These are phyloP conservation scores for Leccinum fibrillosum DNA, from an alignment of 768 basidiomycete genomes.

Conservation along the genomic window DNA sequence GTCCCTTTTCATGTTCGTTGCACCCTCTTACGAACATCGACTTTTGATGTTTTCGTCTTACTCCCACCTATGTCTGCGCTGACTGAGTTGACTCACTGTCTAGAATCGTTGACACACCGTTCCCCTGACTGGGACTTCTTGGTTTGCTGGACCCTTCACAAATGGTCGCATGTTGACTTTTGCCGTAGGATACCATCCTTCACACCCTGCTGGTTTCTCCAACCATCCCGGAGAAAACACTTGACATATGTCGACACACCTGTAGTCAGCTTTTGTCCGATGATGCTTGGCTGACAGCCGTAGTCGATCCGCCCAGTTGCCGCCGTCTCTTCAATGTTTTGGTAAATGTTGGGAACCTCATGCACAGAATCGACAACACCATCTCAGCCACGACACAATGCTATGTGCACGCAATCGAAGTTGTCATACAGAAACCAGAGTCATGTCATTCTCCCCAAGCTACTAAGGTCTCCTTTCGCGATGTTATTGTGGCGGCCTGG, in stretches of 20 bases:
- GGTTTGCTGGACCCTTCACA: conserved; percentile 19
- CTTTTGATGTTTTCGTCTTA: conserved; percentile 15
- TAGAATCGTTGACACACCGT: conserved; percentile 21
- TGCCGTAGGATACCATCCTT: conserved; percentile 24
- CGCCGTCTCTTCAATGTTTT: conserved; percentile 46
- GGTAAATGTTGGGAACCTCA: conserved; percentile 39
- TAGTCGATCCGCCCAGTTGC: conserved; percentile 29
- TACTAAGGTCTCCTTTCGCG: conserved; percentile 32
- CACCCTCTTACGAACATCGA: conserved; percentile 11
- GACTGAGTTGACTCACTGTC: conserved; percentile 23
- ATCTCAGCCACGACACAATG: conserved; percentile 32
- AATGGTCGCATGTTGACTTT: conserved; percentile 9
- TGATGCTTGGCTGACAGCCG: conserved; percentile 21
- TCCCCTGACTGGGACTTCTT: conserved; percentile 32
- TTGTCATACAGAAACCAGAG: conserved; percentile 34
- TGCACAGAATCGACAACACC: conserved; percentile 27
- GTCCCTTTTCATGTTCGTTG: conserved; percentile 18
- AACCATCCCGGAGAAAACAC: conserved; percentile 28
- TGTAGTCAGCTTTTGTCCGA: conserved; percentile 31
- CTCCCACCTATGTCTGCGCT: conserved; percentile 22
- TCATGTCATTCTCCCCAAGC: conserved; percentile 11
- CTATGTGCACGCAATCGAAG: conserved; percentile 42
- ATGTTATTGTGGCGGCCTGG: conserved; percentile 39
- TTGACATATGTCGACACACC: conserved; percentile 31
- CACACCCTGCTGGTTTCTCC: conserved; percentile 25